phyloP scores from a whole-genome alignment of 176 grass and related monocot species.

The Raddia guianensis region DNA sequence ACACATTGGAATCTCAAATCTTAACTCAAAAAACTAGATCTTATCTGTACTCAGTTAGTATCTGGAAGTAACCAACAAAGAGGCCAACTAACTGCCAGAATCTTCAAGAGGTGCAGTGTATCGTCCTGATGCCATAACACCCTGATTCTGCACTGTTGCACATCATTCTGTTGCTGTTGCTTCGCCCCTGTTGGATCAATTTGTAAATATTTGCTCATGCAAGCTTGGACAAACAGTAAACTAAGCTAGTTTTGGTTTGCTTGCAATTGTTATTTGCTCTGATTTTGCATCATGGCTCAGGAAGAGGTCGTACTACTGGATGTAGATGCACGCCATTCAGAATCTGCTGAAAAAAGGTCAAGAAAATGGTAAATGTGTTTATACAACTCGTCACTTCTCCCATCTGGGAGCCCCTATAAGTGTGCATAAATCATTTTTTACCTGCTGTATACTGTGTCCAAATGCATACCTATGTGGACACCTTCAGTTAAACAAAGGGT shows the following conservation, averaged over 20 bases:
- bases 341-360: constrained; percentile 44
- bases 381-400: constrained; percentile 26
- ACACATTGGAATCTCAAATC: too few relatives aligned
- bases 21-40: too few relatives aligned
- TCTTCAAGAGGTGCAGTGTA: too few relatives aligned
- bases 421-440: not conserved
- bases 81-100: too few relatives aligned
- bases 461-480: constrained; percentile 9
- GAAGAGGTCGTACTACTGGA: constrained; percentile 89
- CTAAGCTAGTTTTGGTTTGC: constrained; percentile 23
- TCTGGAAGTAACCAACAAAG: too few relatives aligned
- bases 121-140: too few relatives aligned
- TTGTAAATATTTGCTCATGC: not conserved
- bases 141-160: too few relatives aligned
- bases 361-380: constrained; percentile 54
- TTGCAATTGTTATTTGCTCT: constrained; percentile 35
- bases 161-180: too few relatives aligned
- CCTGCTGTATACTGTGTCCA: constrained; percentile 8
- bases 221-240: constrained; percentile 6
- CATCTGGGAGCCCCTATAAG: not conserved
- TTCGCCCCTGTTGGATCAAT: too few relatives aligned
- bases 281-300: constrained; percentile 46
- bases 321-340: constrained; percentile 54
- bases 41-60: too few relatives aligned
- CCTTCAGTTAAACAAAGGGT: too few relatives aligned